Percentiles rank a stretch among this genome's conserved stretches.
These are phyloP conservation scores for Microdochium nivale DNA, from an alignment of 2,329 filamentous ascomycete species.

Conservation along the genomic window DNA sequence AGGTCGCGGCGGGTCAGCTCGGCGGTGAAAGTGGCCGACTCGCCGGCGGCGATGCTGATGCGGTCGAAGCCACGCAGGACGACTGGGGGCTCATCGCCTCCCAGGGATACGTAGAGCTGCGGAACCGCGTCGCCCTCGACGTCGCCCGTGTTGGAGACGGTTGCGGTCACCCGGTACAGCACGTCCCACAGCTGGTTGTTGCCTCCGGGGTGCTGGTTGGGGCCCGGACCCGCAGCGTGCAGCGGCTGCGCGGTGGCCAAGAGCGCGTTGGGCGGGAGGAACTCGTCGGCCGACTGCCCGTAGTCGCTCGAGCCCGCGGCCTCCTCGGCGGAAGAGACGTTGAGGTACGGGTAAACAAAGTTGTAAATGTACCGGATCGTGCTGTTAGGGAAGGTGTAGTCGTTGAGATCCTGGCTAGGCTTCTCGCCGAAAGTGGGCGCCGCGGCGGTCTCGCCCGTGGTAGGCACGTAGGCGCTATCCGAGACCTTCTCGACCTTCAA, in stretches of 20 bases:
- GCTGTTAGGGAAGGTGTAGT: constrained; percentile 60
- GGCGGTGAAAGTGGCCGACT: constrained; percentile 55
- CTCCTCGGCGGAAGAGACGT: constrained; percentile 43
- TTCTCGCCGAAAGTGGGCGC: constrained; percentile 55
- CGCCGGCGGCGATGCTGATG: constrained; percentile 61
- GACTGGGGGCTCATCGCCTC: constrained; percentile 61
- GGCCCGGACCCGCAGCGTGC: constrained; percentile 28
- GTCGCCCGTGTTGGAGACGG: constrained; percentile 63
- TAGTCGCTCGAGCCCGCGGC: constrained; percentile 53
- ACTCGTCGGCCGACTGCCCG: constrained; percentile 46
- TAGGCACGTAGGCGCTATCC: constrained; percentile 46
- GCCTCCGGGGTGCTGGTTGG: constrained; percentile 48
- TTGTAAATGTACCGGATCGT: constrained; percentile 39
- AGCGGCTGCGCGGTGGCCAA: constrained; percentile 49
- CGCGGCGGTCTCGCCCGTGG: constrained; percentile 49
- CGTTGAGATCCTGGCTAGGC: constrained; percentile 49
- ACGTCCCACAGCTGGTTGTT: constrained; percentile 60
- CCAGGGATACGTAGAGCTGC: constrained; percentile 74
- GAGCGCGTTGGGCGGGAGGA: constrained; percentile 49
- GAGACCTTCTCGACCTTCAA: constrained; percentile 45
- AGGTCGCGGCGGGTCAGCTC: constrained; percentile 72
- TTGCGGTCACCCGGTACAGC: constrained; percentile 58
- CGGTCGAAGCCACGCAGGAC: constrained; percentile 77
- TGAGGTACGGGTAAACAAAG: constrained; percentile 67
- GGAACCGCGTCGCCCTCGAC: constrained; percentile 61